A percentile compares a stretch with the other conserved stretches of the same genome.
Evolutionary conservation across 2,329 filamentous ascomycete species (phyloP).

Genomic region (Trichoderma gracile): DNA sequence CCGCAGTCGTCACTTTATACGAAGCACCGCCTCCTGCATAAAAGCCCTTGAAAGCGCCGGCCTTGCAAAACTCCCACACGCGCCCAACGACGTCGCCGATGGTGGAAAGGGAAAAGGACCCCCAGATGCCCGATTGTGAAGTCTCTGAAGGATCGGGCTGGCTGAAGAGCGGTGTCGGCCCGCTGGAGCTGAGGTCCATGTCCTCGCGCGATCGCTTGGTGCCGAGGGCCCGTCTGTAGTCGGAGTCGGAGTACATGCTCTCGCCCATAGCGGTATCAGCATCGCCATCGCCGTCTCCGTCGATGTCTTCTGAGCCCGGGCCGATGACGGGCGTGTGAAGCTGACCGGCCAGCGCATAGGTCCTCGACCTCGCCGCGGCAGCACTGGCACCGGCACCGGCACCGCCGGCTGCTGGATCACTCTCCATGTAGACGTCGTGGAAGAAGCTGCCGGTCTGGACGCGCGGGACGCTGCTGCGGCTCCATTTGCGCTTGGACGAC

Average conservation of each 20-base stretch:
- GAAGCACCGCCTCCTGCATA: constrained; percentile 78
- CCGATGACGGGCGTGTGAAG: constrained; percentile 50
- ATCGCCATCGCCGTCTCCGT: constrained; percentile 20
- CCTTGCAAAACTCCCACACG: constrained; percentile 80
- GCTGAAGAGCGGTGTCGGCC: constrained; percentile 39
- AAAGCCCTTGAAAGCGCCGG: constrained; percentile 75
- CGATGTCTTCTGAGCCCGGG: constrained; percentile 33
- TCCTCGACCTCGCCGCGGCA: constrained; percentile 14
- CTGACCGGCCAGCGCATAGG: constrained; percentile 56
- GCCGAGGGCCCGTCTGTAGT: constrained; percentile 56
- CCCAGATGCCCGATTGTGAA: constrained; percentile 50
- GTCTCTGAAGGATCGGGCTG: constrained; percentile 33
- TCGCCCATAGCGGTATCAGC: constrained; percentile 45
- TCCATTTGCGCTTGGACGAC: constrained; percentile 50
- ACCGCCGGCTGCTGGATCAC: constrained; percentile 4
- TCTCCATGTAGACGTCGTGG: constrained; percentile 30
- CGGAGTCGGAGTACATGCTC: constrained; percentile 58
- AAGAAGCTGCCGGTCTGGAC: constrained; percentile 14
- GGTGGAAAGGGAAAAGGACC: constrained; percentile 59
- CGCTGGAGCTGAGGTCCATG: constrained; percentile 37
- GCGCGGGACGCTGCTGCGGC: constrained; percentile 32
- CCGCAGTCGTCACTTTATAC: constrained; percentile 56
- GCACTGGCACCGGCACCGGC: too few relatives aligned
- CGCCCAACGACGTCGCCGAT: constrained; percentile 71
- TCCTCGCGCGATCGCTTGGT: constrained; percentile 46